Base-by-base conservation (phyloP, 805 yeast species). In the Barnettozyma wickerhamii region DNA sequence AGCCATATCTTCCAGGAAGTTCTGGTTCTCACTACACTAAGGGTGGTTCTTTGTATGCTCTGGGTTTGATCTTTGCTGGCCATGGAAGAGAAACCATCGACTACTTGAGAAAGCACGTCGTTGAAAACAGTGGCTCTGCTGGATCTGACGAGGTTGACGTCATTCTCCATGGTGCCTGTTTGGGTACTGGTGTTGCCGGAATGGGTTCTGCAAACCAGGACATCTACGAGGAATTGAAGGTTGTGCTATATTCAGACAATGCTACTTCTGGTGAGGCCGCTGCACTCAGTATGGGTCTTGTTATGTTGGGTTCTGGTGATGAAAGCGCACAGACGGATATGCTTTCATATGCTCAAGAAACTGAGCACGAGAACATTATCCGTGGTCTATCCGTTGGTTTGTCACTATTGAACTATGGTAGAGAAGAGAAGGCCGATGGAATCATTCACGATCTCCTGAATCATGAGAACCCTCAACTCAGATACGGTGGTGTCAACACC, bases 181-280 rank as follows among this genome's bases (percentile, higher is more conserved):
- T 93, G 38, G 99, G 99, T 56, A 72, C 84, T 37, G 98, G 97
- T 68, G 87, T 91, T 35, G 96, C 99, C 6, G 97, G 95, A 24
- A 89, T 93, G 97, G 96, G 91, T 1, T 75, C 91, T 27, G 80
- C 81, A 34, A 81, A 83, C 59, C 79, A 71, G 45, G 72, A 75
- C 34, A 74, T 88, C 33, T 89, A 84, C 56, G 95, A 87, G 49
- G 85, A 85, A 41, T 73, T 93, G 58, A 84, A 83, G 56, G 86
- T 81, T 35, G 87, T 91, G 4, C 68, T 93, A 48, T 90, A 82
- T 60, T 76, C 90, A 10, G 99, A 93, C 59, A 83, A 93, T 24
- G 98, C 97, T 3, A 75, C 87, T 30, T 86, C 96, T 6, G 95
- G 97, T 48, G 96, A 90, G 60, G 96, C 96, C 33, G 96, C 98